A percentile compares a stretch with the other conserved stretches of the same genome.
Evolutionary conservation across 805 yeast species (phyloP).

Genomic region (Kuraishia capsulata): DNA sequence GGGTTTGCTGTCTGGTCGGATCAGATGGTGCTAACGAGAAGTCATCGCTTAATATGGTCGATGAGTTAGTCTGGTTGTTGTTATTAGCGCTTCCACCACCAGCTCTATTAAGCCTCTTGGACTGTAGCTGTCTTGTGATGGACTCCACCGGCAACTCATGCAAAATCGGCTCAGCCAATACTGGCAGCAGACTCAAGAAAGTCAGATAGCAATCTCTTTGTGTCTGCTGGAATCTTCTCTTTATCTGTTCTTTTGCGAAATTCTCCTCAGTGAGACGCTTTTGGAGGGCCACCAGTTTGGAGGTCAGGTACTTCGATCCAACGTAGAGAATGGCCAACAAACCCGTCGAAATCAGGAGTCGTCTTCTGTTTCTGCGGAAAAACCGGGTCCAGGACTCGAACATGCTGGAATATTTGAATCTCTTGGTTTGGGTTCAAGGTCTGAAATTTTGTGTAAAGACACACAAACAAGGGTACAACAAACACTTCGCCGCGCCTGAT

Average conservation of each 20-base stretch:
- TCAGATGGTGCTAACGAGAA: slow-evolving; percentile 18
- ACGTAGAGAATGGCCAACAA: slow-evolving; percentile 35
- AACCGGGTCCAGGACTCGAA: slow-evolving; percentile 25
- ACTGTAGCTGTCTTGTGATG: slow-evolving; percentile 60
- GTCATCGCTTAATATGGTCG: slow-evolving; percentile 27
- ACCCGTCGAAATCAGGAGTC: slow-evolving; percentile 33
- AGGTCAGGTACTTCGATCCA: slow-evolving; percentile 29
- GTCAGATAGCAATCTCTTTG: slow-evolving; percentile 86
- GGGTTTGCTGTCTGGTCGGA: slow-evolving; percentile 5
- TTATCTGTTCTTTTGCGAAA: slow-evolving; percentile 58
- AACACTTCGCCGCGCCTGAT: not conserved
- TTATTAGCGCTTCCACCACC: slow-evolving; percentile 8
- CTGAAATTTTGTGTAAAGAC: not conserved
- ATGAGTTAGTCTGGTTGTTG: slow-evolving; percentile 5
- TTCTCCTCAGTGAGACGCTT: slow-evolving; percentile 45
- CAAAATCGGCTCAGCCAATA: slow-evolving; percentile 55
- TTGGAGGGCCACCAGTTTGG: slow-evolving; percentile 40
- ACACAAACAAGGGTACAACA: not conserved
- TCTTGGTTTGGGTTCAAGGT: no score
- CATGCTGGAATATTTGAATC: slow-evolving; percentile 11
- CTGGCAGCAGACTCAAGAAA: slow-evolving; percentile 72
- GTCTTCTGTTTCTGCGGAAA: slow-evolving; percentile 33
- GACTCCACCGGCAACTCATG: slow-evolving; percentile 60
- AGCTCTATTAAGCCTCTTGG: slow-evolving; percentile 35
- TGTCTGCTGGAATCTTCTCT: slow-evolving; percentile 81